Conservation (phyloP, 2,329 filamentous ascomycete species). For the Penicillium sp. region DNA sequence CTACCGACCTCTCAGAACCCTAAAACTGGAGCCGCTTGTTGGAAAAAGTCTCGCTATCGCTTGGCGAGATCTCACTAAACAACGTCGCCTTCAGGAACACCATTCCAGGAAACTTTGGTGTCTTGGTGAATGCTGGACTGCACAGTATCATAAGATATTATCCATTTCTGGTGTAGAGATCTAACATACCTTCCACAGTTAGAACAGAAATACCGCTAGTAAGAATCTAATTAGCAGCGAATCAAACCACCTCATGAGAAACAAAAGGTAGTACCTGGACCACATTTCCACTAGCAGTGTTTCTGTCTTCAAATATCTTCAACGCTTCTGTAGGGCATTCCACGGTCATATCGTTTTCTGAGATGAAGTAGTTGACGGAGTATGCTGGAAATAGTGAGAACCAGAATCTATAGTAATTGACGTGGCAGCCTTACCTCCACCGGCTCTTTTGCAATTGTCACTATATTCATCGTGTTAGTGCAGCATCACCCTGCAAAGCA, state of each 20-base stretch:
- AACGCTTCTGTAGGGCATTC: constrained; percentile 11
- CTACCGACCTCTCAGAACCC: too few relatives aligned
- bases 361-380: constrained; percentile 24
- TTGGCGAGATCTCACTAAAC: constrained; percentile 16
- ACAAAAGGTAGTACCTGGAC: constrained; percentile 5
- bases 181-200: constrained; percentile 24
- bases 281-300: constrained; percentile 13
- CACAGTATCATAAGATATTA: not conserved
- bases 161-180: not conserved
- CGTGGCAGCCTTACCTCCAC: constrained; percentile 14
- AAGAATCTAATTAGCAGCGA: not conserved
- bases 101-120: constrained; percentile 14
- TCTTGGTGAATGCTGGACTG: constrained; percentile 15
- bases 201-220: constrained; percentile 24
- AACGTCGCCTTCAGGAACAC: constrained; percentile 21
- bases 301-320: constrained; percentile 17
- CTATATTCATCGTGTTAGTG: constrained; percentile 2
- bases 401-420: not conserved
- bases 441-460: constrained; percentile 19
- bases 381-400: constrained; percentile 13
- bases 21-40: constrained; percentile 3
- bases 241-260: not conserved
- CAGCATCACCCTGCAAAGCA: too few relatives aligned
- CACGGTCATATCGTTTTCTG: constrained; percentile 16
- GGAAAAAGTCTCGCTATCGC: constrained; percentile 9